Conservation (phyloP, 306 rosid genomes). For the Trichosanthes cucumerina region DNA sequence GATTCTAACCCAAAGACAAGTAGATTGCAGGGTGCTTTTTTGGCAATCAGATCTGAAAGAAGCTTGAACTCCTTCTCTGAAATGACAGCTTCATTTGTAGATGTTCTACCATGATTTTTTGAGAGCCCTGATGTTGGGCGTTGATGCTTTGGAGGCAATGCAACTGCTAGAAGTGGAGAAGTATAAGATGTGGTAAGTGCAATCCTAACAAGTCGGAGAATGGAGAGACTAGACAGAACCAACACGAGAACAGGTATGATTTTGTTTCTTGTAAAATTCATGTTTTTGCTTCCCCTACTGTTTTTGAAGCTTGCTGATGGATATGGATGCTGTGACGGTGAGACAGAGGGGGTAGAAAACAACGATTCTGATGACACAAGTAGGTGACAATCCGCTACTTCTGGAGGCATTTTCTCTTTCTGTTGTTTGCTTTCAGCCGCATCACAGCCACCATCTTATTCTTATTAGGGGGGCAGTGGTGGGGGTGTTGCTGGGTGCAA, state of each 20-base stretch:
- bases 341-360: slow-evolving; percentile 29
- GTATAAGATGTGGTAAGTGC: slow-evolving; percentile 34
- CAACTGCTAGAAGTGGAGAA: slow-evolving; percentile 18
- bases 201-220: slow-evolving; percentile 55
- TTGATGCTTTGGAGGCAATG: slow-evolving; percentile 22
- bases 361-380: slow-evolving; percentile 28
- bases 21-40: slow-evolving; percentile 72
- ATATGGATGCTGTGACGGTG: slow-evolving; percentile 18
- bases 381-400: slow-evolving; percentile 37
- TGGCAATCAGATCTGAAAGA: slow-evolving; percentile 43
- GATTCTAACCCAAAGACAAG: slow-evolving; percentile 71
- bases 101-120: slow-evolving; percentile 10
- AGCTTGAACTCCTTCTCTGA: slow-evolving; percentile 55
- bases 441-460: slow-evolving; percentile 21
- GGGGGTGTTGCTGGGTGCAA: slow-evolving; percentile 20
- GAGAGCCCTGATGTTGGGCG: slow-evolving; percentile 21
- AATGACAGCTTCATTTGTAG: slow-evolving; percentile 24
- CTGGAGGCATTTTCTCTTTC: slow-evolving; percentile 52
- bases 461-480: slow-evolving; percentile 14
- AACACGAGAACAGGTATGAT: slow-evolving; percentile 52
- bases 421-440: slow-evolving; percentile 17
- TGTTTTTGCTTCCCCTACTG: slow-evolving; percentile 26
- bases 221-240: slow-evolving; percentile 48
- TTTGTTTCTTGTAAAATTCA: slow-evolving; percentile 50
- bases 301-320: slow-evolving; percentile 26